phyloP scores from a whole-genome alignment of 31 red algal species.

The Porphyra umbilicalis region DNA sequence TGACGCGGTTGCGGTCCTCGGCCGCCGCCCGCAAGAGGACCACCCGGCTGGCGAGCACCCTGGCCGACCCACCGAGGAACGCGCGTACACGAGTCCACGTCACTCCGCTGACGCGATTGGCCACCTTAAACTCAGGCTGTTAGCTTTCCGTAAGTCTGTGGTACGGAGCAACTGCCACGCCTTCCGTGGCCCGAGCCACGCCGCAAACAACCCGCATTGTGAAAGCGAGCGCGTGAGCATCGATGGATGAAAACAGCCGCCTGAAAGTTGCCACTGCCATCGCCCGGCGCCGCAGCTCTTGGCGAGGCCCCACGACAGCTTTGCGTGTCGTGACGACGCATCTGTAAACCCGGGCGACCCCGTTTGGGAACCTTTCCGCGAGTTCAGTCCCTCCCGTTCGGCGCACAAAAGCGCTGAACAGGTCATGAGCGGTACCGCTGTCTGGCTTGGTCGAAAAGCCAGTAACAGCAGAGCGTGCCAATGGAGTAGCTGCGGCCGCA shows the following conservation, averaged over 20 bases:
- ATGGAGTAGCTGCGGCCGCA: too few species aligned
- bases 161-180: neutral
- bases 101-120: neutral
- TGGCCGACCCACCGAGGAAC: neutral
- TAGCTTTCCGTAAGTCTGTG: neutral
- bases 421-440: neutral
- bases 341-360: neutral
- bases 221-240: neutral
- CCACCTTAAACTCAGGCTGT: neutral
- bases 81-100: neutral
- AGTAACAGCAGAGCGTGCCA: too few species aligned
- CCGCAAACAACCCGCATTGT: neutral
- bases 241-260: neutral
- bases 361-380: too few species aligned
- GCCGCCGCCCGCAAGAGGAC: neutral
- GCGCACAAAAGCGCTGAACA: too few species aligned
- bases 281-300: neutral
- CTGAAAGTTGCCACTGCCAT: neutral
- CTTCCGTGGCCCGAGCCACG: neutral
- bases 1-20: neutral
- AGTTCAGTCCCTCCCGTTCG: too few species aligned
- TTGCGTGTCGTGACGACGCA: neutral
- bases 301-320: neutral
- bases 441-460: neutral
- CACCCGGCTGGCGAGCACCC: neutral